Percentiles rank a stretch among this genome's conserved stretches.
These are phyloP conservation scores for Colletotrichum gloeosporioides DNA, from an alignment of 2,329 filamentous ascomycete species.

Conservation along the genomic window DNA sequence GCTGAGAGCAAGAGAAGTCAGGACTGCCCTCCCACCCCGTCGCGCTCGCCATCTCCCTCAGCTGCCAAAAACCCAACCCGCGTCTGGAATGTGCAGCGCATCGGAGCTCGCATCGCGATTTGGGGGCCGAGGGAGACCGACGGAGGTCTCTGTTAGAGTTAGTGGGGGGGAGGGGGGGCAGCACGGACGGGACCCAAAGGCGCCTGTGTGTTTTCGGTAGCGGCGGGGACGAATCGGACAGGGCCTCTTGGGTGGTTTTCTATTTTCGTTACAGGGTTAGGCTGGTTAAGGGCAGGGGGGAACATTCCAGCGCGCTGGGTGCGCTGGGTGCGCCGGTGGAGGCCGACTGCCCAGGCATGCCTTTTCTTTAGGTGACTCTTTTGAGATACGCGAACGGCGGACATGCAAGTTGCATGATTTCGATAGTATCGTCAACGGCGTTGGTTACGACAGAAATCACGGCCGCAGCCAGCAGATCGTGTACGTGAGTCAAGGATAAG, in stretches of 20 bases:
- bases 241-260: constrained; percentile 6
- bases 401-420: background rate
- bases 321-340: background rate
- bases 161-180: background rate
- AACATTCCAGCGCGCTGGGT: background rate
- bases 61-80: background rate
- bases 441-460: background rate
- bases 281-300: background rate
- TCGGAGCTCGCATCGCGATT: background rate
- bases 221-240: background rate
- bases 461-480: background rate
- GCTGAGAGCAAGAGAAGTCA: background rate
- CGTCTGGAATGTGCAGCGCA: background rate
- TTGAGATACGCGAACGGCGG: background rate
- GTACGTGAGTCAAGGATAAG: background rate
- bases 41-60: background rate
- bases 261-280: constrained; percentile 6
- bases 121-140: background rate
- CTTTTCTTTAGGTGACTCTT: background rate
- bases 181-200: background rate
- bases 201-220: background rate
- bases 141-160: background rate
- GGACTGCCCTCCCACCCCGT: background rate
- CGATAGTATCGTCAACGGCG: background rate
- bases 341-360: background rate